phyloP scores from a whole-genome alignment of 306 rosid species.

The Dryas drummondii region DNA sequence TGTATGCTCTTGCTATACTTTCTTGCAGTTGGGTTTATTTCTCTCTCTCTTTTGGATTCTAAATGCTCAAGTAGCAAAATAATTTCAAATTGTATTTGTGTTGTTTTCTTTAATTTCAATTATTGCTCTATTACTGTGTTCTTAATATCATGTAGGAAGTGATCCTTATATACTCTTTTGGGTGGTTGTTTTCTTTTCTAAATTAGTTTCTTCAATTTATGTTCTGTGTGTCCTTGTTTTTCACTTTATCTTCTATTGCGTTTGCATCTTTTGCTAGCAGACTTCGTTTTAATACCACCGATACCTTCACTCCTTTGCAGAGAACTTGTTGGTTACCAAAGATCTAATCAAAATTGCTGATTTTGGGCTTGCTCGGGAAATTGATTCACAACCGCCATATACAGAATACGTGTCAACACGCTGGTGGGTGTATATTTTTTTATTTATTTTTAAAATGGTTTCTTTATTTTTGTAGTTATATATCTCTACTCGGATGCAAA shows the following conservation, averaged over 20 bases:
- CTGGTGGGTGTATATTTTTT: conserved; percentile 53
- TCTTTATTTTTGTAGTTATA: background rate
- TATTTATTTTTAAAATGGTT: background rate
- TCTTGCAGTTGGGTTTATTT: background rate
- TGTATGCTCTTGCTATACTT: background rate
- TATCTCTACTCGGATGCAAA: conserved; percentile 7
- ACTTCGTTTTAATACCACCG: conserved; percentile 11
- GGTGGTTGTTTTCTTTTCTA: no score
- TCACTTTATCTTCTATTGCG: background rate
- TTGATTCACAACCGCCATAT: conserved; percentile 81
- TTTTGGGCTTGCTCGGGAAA: conserved; percentile 96
- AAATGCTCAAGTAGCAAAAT: background rate
- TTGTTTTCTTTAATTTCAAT: background rate
- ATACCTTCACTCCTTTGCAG: conserved; percentile 36
- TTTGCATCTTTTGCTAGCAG: background rate
- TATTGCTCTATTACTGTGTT: background rate
- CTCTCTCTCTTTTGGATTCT: background rate
- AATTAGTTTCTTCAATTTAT: background rate
- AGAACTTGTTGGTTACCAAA: conserved; percentile 84
- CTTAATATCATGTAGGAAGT: background rate
- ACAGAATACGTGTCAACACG: conserved; percentile 95
- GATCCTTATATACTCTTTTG: background rate
- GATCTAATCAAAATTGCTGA: conserved; percentile 85
- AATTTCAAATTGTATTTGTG: background rate
- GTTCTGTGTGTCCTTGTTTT: background rate